Base-by-base conservation (phyloP, 768 basidiomycete genomes). In the Postia placenta region DNA sequence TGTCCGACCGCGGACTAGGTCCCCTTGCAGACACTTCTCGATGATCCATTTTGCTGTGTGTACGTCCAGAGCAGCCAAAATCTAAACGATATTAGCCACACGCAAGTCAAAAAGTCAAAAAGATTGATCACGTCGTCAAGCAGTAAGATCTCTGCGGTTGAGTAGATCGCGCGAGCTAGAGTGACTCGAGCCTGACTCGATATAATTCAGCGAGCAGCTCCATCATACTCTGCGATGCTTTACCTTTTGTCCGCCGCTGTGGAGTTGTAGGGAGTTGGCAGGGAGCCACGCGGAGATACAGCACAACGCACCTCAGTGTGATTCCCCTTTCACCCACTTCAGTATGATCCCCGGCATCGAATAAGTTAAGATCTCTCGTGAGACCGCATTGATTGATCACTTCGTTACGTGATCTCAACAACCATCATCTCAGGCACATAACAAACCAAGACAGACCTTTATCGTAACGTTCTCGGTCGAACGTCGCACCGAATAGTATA, bases 1-100 rank as follows among this genome's bases (percentile, higher is more conserved):
- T 1, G 78, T 79, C 17, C 78, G 67, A n/a, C 67, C 73, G 20
- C 60, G 60, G 23, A 79, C 58, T 4, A 80, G 56, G 45, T 73
- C 73, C 1, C 75, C 74, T 36, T 59, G 56, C 55, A 78, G 68
- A 38, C 74, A 69, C 45, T 75, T 68, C 39, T 76, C 67, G 33
- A 76, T 72, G 19, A 79, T 72, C 64, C 64, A 74, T 37, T 69
- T 64, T 4, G 73, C 68, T 2, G 76, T 79, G 45, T 77, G 70
- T 9, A 75, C 73, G 36, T 78, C 76, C 5, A 78, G 61, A 3
- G 75, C 74, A 7, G 72, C 73, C 20, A 77, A 67, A 33, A 74
- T 50, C 62, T 62, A 15, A 35, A 5, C 17, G 25, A 28, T 6
- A 28, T 45, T 14, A 36, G 28, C 4, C 11, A 25, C 9, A 7